Percentiles rank a stretch among this genome's conserved stretches.
Conservation (phyloP, 495 filamentous ascomycete species). For the Tuber melanosporum region DNA sequence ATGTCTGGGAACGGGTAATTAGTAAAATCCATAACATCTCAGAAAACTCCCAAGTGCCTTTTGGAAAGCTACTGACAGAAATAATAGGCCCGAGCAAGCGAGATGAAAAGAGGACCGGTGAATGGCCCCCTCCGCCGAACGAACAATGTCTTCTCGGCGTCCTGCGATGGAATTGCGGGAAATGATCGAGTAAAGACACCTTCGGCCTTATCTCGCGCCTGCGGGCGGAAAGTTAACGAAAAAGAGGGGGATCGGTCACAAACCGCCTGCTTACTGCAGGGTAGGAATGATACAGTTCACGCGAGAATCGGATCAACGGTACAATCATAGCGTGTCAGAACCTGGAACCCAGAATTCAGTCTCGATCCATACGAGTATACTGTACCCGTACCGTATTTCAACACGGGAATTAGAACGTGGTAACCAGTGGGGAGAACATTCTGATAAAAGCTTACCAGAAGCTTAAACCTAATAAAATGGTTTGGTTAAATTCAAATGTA, state of each 20-base stretch:
- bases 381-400: not conserved
- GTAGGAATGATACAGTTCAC: not conserved
- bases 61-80: not conserved
- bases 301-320: not conserved
- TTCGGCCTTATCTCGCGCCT: slow-evolving; percentile 30
- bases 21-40: not conserved
- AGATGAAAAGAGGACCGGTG: not conserved
- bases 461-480: not conserved
- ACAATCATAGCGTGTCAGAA: not conserved
- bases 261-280: not conserved
- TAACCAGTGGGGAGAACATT: not conserved
- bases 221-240: not conserved
- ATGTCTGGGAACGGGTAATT: not conserved
- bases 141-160: not conserved
- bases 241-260: not conserved
- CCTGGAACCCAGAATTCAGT: not conserved
- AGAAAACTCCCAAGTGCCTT: not conserved
- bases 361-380: not conserved
- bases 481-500: not conserved
- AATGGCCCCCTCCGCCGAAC: not conserved
- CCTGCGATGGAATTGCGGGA: slow-evolving; percentile 3
- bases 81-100: not conserved
- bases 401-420: not conserved
- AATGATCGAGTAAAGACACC: slow-evolving; percentile 33
- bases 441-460: not conserved